Evolutionary conservation across 768 basidiomycete species (phyloP).

Genomic region (Termitomyces sp.): DNA sequence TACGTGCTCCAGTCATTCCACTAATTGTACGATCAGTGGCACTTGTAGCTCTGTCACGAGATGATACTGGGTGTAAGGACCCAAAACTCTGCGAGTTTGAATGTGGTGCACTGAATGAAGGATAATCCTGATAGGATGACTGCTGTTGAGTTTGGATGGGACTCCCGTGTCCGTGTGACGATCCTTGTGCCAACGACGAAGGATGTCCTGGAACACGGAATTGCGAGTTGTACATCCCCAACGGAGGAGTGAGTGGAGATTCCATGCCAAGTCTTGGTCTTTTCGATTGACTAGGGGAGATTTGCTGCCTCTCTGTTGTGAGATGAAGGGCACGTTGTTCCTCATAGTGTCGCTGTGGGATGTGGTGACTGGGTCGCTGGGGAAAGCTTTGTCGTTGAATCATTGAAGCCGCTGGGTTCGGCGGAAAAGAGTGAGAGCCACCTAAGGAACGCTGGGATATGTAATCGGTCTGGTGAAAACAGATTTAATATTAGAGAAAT

Average conservation of each 20-base stretch:
- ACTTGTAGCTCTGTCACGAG: background rate
- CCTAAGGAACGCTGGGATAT: background rate
- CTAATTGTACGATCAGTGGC: background rate
- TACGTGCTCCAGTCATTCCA: background rate
- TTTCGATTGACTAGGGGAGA: background rate
- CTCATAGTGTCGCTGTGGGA: constrained; percentile 5
- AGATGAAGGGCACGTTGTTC: background rate
- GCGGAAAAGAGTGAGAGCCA: constrained; percentile 5
- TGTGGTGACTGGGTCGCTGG: background rate
- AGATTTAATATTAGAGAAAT: background rate
- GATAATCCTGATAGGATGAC: constrained; percentile 2
- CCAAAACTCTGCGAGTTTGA: background rate
- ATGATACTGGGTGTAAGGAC: background rate
- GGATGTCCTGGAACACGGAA: constrained; percentile 2
- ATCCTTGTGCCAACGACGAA: background rate
- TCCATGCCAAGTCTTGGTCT: constrained; percentile 5
- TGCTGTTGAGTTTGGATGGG: constrained; percentile 1
- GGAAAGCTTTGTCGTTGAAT: constrained; percentile 1
- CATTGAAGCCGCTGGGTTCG: constrained; percentile 6
- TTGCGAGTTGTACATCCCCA: background rate
- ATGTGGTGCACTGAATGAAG: background rate
- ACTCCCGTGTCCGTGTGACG: background rate
- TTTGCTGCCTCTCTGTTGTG: constrained; percentile 1
- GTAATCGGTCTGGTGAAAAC: background rate
- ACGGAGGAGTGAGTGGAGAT: background rate